Conservation (phyloP, 2,329 filamentous ascomycete genomes). For the Bisporella sp. region DNA sequence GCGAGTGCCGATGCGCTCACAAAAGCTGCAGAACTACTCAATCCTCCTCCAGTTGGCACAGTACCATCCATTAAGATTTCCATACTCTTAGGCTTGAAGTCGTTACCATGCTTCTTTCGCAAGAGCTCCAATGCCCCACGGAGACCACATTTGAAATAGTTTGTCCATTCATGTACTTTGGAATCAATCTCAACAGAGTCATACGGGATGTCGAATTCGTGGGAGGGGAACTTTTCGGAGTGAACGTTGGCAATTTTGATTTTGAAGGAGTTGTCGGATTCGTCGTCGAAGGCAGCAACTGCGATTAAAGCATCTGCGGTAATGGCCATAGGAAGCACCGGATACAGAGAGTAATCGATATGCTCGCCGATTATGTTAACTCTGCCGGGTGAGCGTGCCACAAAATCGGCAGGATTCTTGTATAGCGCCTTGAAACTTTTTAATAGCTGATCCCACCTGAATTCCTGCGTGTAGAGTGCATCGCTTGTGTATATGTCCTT, state of each 20-base stretch:
- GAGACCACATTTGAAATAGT: slow-evolving; percentile 95
- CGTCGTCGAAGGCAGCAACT: slow-evolving; percentile 46
- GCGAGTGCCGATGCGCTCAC: slow-evolving; percentile 85
- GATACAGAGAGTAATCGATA: slow-evolving; percentile 97
- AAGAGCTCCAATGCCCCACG: slow-evolving; percentile 75
- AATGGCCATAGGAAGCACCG: slow-evolving; percentile 92
- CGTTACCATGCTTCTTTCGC: slow-evolving; percentile 52
- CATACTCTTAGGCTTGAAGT: slow-evolving; percentile 68
- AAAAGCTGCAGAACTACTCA: slow-evolving; percentile 91
- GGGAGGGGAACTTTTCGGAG: slow-evolving; percentile 64
- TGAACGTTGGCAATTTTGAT: slow-evolving; percentile 78
- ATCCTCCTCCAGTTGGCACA: slow-evolving; percentile 83
- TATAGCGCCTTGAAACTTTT: slow-evolving; percentile 65
- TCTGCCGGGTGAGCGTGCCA: slow-evolving; percentile 83
- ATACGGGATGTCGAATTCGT: slow-evolving; percentile 64
- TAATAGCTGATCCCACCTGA: slow-evolving; percentile 71
- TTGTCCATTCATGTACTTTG: slow-evolving; percentile 85
- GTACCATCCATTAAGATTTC: slow-evolving; percentile 85
- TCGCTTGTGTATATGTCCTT: slow-evolving; percentile 78
- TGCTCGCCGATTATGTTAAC: slow-evolving; percentile 99
- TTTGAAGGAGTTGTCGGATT: slow-evolving; percentile 45
- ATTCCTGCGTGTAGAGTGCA: slow-evolving; percentile 57
- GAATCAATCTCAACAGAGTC: slow-evolving; percentile 74
- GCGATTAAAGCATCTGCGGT: slow-evolving; percentile 87
- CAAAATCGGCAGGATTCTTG: slow-evolving; percentile 66